Evolutionary conservation across 495 filamentous ascomycete species (phyloP), one percentile per base, ranked within the genome.

Genomic region (Penicillium cinerascens): DNA sequence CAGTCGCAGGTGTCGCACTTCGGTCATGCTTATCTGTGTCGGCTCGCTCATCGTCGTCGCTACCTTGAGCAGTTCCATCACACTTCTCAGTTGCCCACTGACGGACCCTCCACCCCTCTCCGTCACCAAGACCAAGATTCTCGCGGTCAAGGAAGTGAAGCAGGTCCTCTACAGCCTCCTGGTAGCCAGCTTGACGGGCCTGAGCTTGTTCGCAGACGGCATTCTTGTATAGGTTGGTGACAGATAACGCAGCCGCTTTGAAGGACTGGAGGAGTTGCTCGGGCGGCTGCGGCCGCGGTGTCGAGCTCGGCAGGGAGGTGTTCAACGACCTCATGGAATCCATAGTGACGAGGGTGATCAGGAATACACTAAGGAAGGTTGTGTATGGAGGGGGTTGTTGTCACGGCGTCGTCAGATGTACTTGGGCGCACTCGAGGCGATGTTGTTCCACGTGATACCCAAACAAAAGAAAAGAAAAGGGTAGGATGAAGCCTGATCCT

Each of bases 181-280:
- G 91, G 60, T 97, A 97, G 5, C 95, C 95, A 36, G 87, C 82
- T 9, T 79, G 72, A 20, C 85, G 82, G 16, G 91, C 79, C 54
- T 86, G 84, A n/a, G 83, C 75, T 58, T 89, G 83, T 18, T 89
- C 87, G 47, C 82, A 75, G 2, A 86, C 86, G 15, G 92, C 91
- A 46, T 85, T 89, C 68, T 96, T 96, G 73, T 97, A 97, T 25
- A 99, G 85, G 56, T 91, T 92, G 42, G 95, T 97, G 46, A 97
- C 92, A 3, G 95, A 95, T 18, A 97, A 77, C 13, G 95, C 95
- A 20, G 95, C 95, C 35, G 86, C 81, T 66, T 88, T 92, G 79
- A 99, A 99, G 47, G 88, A 84, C 46, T 91, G 86, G 42, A 95
- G 80, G 37, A 97, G 82, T 62, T 93, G 80, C 64, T 91, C 89